Conservation (phyloP, 352 stramenopile species). For the Blastocystis sp. region DNA sequence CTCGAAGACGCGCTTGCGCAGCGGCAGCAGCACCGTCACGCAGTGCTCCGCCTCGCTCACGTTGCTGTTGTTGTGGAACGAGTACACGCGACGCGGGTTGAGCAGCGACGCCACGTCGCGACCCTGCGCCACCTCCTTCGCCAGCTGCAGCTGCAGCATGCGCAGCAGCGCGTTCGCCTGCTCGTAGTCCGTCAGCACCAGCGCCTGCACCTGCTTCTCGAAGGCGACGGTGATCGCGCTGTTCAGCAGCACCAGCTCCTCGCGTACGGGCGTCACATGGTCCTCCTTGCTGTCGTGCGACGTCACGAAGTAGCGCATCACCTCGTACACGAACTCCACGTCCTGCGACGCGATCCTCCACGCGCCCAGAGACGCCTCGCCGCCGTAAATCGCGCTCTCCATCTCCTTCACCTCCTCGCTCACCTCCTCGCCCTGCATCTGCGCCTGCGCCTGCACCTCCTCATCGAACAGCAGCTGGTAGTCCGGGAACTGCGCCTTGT, state of each 20-base stretch:
- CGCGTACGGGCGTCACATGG: not conserved
- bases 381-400: slow-evolving; percentile 3
- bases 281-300: not conserved
- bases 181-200: slow-evolving; percentile 54
- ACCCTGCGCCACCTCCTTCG: slow-evolving; percentile 50
- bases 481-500: slow-evolving; percentile 89
- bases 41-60: slow-evolving; percentile 59
- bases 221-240: not conserved
- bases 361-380: not conserved
- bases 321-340: slow-evolving; percentile 61
- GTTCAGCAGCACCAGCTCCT: slow-evolving; percentile 49
- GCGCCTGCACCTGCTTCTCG: not conserved
- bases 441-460: slow-evolving; percentile 74
- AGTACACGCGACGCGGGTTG: slow-evolving; percentile 19
- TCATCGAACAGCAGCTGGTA: slow-evolving; percentile 80
- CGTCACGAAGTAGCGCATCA: slow-evolving; percentile 25
- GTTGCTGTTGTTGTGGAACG: slow-evolving; percentile 71
- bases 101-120: slow-evolving; percentile 27
- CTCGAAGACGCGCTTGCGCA: slow-evolving; percentile 65
- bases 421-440: slow-evolving; percentile 47
- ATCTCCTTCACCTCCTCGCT: slow-evolving; percentile 28
- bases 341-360: slow-evolving; percentile 42
- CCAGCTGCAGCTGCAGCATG: slow-evolving; percentile 33
- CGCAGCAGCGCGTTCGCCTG: not conserved
- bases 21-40: not conserved